A percentile compares a stretch with the other conserved stretches of the same genome.
These are phyloP conservation scores for Syzygium aqueum DNA, from an alignment of 345 rosid genomes.

Conservation along the genomic window DNA sequence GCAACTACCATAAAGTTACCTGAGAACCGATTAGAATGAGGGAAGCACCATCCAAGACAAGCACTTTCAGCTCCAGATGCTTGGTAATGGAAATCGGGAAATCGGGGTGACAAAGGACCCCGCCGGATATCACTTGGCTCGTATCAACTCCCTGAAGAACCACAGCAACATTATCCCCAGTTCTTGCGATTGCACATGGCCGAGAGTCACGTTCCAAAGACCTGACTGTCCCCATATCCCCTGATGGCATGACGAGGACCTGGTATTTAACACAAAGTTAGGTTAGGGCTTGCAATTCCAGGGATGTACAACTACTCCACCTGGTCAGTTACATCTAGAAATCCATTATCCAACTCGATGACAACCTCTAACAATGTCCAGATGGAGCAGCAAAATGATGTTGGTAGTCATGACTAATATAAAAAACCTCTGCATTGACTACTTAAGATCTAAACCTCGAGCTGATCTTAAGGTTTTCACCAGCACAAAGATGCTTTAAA, in stretches of 20 bases:
- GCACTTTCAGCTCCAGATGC: constrained; percentile 69
- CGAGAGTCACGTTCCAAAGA: constrained; percentile 69
- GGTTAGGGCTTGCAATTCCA: background rate
- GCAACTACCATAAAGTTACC: constrained; percentile 20
- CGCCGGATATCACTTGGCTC: constrained; percentile 68
- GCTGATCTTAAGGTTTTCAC: background rate
- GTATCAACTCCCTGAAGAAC: constrained; percentile 69
- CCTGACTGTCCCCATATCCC: constrained; percentile 65
- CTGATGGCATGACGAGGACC: constrained; percentile 87
- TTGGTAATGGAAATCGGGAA: constrained; percentile 61
- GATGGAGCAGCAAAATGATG: background rate
- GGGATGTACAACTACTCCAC: background rate
- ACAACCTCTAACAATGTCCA: background rate
- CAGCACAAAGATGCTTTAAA: background rate
- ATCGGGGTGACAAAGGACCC: constrained; percentile 86
- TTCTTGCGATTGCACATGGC: constrained; percentile 66
- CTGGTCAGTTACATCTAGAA: background rate
- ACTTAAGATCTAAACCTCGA: background rate
- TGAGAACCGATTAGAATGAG: constrained; percentile 85
- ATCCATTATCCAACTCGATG: background rate
- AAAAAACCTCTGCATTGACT: background rate
- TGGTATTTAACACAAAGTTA: constrained; percentile 9
- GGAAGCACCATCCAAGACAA: constrained; percentile 56
- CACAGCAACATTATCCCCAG: constrained; percentile 76
- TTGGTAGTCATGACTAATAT: background rate